Conservation (phyloP, 1,284 basidiomycete species). For the Neonothopanus nambi region DNA sequence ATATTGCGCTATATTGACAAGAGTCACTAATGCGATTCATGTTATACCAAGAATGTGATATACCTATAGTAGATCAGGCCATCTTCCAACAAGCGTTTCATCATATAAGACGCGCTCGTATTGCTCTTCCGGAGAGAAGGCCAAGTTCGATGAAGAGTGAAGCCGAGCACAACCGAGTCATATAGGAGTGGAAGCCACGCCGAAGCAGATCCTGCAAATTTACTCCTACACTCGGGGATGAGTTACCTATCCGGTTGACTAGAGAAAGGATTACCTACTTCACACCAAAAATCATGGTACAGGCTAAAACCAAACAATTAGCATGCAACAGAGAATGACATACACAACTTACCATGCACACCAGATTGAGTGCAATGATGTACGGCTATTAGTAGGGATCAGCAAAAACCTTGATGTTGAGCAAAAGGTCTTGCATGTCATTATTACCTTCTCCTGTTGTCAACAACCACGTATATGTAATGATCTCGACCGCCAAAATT, state of each 20-base stretch:
- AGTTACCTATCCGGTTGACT: background rate
- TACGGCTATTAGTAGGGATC: no score
- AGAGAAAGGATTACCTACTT: background rate
- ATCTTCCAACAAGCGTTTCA: slow-evolving; percentile 49
- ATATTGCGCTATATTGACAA: slow-evolving; percentile 56
- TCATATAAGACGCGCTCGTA: slow-evolving; percentile 33
- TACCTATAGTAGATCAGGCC: slow-evolving; percentile 57
- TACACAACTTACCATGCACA: no score
- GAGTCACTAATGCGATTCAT: no score
- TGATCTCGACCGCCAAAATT: slow-evolving; percentile 42
- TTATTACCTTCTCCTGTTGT: slow-evolving; percentile 40
- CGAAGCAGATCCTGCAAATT: slow-evolving; percentile 43
- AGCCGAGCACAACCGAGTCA: slow-evolving; percentile 50
- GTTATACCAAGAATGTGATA: no score
- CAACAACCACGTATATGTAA: slow-evolving; percentile 49
- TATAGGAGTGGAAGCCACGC: slow-evolving; percentile 59
- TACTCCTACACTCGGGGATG: slow-evolving; percentile 15
- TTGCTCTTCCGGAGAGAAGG: slow-evolving; percentile 35
- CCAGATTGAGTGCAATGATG: no score
- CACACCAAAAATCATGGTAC: slow-evolving; percentile 49
- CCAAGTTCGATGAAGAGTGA: slow-evolving; percentile 48
- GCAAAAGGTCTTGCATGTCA: no score
- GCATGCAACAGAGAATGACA: no score
- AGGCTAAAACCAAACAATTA: slow-evolving; percentile 40
- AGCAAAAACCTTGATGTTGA: no score